Percentiles rank a stretch among this genome's conserved stretches.
phyloP scores from a whole-genome alignment of 2,329 filamentous ascomycete genomes.

The Elsinoe necatrix region DNA sequence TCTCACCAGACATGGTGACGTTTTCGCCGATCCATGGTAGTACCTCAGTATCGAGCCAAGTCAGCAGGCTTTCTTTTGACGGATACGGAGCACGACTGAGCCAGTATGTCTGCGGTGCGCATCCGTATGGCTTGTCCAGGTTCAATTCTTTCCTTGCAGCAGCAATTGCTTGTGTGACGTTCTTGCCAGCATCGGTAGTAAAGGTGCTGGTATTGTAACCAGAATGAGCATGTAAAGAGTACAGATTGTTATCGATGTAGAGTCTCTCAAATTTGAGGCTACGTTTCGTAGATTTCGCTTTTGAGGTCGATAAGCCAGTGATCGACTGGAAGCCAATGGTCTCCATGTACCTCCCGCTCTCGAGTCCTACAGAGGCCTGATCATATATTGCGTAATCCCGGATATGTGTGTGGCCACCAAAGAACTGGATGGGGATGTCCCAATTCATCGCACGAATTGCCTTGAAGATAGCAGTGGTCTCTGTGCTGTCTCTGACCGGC shows the following conservation, averaged over 20 bases:
- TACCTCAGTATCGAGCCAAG: slow-evolving; percentile 67
- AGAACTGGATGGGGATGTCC: slow-evolving; percentile 81
- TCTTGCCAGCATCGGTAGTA: slow-evolving; percentile 62
- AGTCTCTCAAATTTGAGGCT: slow-evolving; percentile 56
- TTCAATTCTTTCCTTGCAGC: slow-evolving; percentile 60
- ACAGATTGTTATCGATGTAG: slow-evolving; percentile 92
- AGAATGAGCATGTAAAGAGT: slow-evolving; percentile 74
- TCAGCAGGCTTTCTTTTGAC: slow-evolving; percentile 65
- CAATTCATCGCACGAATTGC: slow-evolving; percentile 69
- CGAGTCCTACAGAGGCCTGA: slow-evolving; percentile 65
- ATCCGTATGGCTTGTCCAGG: slow-evolving; percentile 71
- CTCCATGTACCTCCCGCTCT: slow-evolving; percentile 87
- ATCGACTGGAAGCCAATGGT: slow-evolving; percentile 92
- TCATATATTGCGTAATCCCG: slow-evolving; percentile 78
- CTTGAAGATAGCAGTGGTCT: slow-evolving; percentile 68
- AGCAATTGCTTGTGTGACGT: slow-evolving; percentile 62
- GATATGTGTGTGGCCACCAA: slow-evolving; percentile 85
- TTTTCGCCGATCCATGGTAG: slow-evolving; percentile 56
- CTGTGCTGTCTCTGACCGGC: slow-evolving; percentile 62
- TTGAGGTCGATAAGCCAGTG: slow-evolving; percentile 47
- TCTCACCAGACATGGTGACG: slow-evolving; percentile 20
- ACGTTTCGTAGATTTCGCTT: slow-evolving; percentile 22
- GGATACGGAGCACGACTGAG: slow-evolving; percentile 71
- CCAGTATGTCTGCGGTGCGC: slow-evolving; percentile 73
- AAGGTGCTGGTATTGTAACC: slow-evolving; percentile 64